A percentile compares a stretch with the other conserved stretches of the same genome.
Evolutionary conservation across 371 early-diverging fungal species (phyloP).

Genomic region (Apophysomyces trapeziformis): DNA sequence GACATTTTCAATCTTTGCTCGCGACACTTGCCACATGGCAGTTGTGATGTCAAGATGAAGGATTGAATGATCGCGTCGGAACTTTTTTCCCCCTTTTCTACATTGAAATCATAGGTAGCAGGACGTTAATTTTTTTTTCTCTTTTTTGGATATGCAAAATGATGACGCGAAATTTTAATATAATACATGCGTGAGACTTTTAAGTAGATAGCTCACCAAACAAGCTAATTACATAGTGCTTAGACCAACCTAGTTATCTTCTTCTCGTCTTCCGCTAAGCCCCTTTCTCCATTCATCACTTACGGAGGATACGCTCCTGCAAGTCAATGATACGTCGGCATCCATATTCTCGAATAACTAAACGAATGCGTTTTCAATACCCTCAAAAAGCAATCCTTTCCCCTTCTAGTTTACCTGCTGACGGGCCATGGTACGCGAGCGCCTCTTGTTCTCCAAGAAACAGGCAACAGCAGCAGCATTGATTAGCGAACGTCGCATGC

Average conservation of each 20-base stretch:
- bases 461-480: conserved; percentile 20
- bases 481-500: conserved; percentile 18
- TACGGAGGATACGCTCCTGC: neutral
- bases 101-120: neutral
- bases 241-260: neutral
- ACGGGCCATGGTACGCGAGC: neutral
- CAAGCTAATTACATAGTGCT: conserved; percentile 6
- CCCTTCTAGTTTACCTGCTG: neutral
- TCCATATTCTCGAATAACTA: neutral
- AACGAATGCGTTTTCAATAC: neutral
- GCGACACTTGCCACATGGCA: conserved; percentile 24
- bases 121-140: too few relatives aligned
- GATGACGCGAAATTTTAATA: conserved; percentile 3
- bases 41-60: conserved; percentile 14
- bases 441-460: conserved; percentile 26
- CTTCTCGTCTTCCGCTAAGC: neutral
- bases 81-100: neutral
- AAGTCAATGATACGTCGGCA: neutral
- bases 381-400: neutral
- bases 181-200: neutral
- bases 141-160: conserved; percentile 5
- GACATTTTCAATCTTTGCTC: conserved; percentile 41
- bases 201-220: neutral
- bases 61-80: neutral
- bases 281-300: neutral